A percentile compares a stretch with the other conserved stretches of the same genome.
These are phyloP conservation scores for Elongisporangium prolatum DNA, from an alignment of 352 stramenopile genomes.

Conservation along the genomic window DNA sequence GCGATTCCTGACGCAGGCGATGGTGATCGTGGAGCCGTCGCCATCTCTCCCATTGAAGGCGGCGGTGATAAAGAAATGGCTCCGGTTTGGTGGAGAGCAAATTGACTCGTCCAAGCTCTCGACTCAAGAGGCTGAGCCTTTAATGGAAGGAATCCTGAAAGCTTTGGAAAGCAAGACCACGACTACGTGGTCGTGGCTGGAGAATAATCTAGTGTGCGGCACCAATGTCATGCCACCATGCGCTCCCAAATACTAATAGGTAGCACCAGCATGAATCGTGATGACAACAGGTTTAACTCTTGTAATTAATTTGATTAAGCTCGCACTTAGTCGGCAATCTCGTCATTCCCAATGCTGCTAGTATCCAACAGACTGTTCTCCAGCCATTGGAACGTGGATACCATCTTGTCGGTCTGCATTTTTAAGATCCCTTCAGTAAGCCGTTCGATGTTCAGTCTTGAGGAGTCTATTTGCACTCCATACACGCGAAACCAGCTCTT, in stretches of 20 bases:
- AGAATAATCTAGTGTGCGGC: background rate
- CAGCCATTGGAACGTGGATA: background rate
- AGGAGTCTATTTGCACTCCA: background rate
- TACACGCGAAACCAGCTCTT: background rate
- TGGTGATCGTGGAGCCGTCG: background rate
- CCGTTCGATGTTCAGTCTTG: background rate
- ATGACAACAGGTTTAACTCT: too few relatives aligned
- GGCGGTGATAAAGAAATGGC: background rate
- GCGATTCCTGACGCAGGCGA: background rate
- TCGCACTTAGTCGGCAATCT: too few relatives aligned
- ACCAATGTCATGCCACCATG: background rate
- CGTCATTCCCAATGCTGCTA: too few relatives aligned
- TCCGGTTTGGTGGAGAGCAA: background rate
- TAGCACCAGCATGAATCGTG: too few relatives aligned
- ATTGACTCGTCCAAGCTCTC: background rate
- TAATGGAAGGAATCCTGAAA: background rate
- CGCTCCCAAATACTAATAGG: background rate
- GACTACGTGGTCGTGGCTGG: background rate
- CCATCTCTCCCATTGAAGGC: background rate
- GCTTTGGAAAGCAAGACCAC: background rate
- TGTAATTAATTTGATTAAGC: too few relatives aligned
- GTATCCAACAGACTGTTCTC: background rate
- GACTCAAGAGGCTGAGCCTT: background rate
- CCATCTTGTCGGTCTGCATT: background rate
- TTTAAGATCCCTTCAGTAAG: background rate